Evolutionary conservation across 495 filamentous ascomycete genomes (phyloP).

Genomic region (Entonaema liquescens): DNA sequence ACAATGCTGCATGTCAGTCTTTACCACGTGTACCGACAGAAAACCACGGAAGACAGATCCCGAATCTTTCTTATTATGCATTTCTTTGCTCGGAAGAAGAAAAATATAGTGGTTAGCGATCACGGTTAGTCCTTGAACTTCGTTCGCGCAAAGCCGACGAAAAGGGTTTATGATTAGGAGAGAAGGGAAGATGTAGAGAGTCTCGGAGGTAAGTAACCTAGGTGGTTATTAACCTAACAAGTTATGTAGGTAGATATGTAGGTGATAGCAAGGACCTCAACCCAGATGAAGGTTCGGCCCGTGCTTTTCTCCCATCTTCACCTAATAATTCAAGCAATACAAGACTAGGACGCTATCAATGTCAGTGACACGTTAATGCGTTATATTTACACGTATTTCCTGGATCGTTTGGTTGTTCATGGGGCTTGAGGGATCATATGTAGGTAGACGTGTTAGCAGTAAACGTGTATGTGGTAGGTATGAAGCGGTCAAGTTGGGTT

Average conservation of each 20-base stretch:
- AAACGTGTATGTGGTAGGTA: neutral
- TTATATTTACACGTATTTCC: neutral
- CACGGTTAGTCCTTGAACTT: neutral
- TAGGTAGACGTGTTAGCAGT: conserved; percentile 8
- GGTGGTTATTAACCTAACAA: too few species aligned
- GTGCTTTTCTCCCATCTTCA: neutral
- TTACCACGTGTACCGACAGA: conserved; percentile 29
- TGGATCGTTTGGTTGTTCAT: neutral
- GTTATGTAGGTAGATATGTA: too few species aligned
- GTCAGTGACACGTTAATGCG: neutral
- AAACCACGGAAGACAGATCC: conserved; percentile 6
- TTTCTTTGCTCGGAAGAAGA: neutral
- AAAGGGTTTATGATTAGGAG: neutral
- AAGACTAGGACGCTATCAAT: neutral
- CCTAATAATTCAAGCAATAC: neutral
- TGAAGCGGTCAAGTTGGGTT: conserved; percentile 19
- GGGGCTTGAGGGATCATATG: neutral
- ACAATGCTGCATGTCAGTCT: conserved; percentile 21
- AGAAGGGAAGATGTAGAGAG: neutral
- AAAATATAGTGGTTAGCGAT: neutral
- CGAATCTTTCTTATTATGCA: neutral
- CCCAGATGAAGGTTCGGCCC: neutral
- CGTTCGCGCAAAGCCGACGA: neutral
- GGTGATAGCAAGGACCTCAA: neutral
- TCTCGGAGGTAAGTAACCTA: neutral